Percentiles rank a stretch among this genome's conserved stretches.
phyloP scores from a whole-genome alignment of 352 stramenopile species.

The Poterioochromonas sp. region DNA sequence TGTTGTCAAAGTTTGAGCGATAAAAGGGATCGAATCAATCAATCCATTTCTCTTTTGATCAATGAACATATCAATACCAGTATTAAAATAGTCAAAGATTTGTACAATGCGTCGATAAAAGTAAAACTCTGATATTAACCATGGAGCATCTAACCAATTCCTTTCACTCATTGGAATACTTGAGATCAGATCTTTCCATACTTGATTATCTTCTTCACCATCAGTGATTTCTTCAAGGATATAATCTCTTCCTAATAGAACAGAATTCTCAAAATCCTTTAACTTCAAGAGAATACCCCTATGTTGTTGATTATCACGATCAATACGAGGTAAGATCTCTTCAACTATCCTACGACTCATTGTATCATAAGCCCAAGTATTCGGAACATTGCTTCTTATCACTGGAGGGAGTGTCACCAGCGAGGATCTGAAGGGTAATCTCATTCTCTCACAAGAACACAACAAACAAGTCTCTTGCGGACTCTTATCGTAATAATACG shows the following conservation, averaged over 20 bases:
- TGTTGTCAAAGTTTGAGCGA: neutral
- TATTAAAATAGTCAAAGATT: neutral
- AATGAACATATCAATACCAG: neutral
- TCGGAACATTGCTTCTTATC: neutral
- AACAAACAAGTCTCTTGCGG: too few species aligned
- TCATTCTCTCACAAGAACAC: too few species aligned
- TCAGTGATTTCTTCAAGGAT: neutral
- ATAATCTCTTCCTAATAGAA: neutral
- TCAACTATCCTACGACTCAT: neutral
- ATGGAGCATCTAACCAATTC: conserved; percentile 20
- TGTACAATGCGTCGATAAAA: neutral
- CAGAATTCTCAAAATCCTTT: neutral
- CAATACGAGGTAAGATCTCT: neutral
- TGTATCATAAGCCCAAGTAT: conserved; percentile 2
- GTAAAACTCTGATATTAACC: conserved; percentile 1
- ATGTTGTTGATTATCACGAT: neutral
- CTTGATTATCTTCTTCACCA: neutral
- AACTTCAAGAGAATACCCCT: neutral
- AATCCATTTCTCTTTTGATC: neutral
- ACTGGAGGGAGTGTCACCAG: neutral
- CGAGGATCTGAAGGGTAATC: too few species aligned
- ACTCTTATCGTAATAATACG: too few species aligned
- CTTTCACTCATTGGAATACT: neutral
- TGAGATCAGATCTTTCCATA: neutral
- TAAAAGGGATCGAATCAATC: neutral